Conservation (phyloP, 225 moss, liverwort and hornwort genomes). For the Thuidium tamariscinum region DNA sequence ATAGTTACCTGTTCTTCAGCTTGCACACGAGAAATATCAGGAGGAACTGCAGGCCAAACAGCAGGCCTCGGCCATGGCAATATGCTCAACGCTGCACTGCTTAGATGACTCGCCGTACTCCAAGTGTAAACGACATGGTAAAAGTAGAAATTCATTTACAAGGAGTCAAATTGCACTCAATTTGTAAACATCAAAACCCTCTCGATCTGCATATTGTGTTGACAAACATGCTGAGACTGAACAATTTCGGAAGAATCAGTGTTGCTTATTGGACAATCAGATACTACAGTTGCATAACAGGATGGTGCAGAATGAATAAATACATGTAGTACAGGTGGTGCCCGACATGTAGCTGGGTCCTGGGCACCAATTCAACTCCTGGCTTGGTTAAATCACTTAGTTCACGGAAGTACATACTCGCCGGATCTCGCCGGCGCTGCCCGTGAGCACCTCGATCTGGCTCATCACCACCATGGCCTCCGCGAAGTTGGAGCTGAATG, state of each 20-base stretch:
- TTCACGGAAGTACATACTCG: no score
- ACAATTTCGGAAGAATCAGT: background rate
- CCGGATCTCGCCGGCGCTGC: no score
- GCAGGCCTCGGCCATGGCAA: conserved; percentile 97
- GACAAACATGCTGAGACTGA: background rate
- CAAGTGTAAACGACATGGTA: background rate
- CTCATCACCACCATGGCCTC: no score
- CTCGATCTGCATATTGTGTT: background rate
- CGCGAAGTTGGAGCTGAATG: no score
- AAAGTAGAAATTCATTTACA: background rate
- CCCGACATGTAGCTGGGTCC: no score
- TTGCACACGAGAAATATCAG: conserved; percentile 54
- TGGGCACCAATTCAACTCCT: no score
- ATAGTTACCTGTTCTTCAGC: conserved; percentile 65
- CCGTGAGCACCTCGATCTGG: no score
- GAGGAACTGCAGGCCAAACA: conserved; percentile 87
- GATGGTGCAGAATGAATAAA: no score
- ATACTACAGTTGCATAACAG: background rate
- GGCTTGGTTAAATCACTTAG: no score
- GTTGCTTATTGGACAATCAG: background rate
- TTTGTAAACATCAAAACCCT: background rate
- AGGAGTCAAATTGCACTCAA: background rate
- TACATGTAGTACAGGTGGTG: no score
- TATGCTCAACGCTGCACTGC: conserved; percentile 99
- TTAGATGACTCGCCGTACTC: conserved; percentile 14